Percentiles rank a stretch among this genome's conserved stretches.
Conservation (phyloP, 768 basidiomycete genomes). For the Pilatotrama ljubarskyi region DNA sequence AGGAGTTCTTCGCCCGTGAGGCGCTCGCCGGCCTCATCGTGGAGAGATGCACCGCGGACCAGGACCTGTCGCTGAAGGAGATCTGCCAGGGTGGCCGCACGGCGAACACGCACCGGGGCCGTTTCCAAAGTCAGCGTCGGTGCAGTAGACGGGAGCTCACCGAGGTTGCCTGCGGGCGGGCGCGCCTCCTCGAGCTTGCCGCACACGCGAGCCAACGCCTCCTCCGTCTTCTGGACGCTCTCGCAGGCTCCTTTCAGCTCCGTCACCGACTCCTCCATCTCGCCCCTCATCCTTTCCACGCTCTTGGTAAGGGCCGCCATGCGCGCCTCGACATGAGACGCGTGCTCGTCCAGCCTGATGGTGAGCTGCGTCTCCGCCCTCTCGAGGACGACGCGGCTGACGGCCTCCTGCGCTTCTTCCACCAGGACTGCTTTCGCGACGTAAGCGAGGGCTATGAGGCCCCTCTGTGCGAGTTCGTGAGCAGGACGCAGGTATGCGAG, state of each 20-base stretch:
- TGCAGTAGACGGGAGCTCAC: background rate
- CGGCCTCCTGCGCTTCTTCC: background rate
- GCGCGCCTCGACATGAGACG: background rate
- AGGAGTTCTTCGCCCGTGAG: no score
- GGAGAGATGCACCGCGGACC: background rate
- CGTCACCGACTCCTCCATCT: background rate
- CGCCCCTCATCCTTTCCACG: background rate
- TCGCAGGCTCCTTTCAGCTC: background rate
- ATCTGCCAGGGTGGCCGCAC: no score
- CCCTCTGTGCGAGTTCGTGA: background rate
- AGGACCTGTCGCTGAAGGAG: no score
- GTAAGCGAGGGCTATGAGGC: constrained; percentile 4
- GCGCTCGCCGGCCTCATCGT: no score
- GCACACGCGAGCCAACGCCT: background rate
- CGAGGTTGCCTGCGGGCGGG: background rate
- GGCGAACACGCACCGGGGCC: background rate
- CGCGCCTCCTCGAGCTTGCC: background rate
- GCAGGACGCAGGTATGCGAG: background rate
- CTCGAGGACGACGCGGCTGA: background rate
- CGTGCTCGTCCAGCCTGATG: background rate
- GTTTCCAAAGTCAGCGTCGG: background rate
- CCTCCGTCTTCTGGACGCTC: background rate
- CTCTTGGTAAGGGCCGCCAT: background rate
- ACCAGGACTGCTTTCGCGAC: background rate
- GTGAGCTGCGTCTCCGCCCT: background rate